Evolutionary conservation across 371 early-diverging fungal species (phyloP).

Genomic region (Mucor lusitanicus): DNA sequence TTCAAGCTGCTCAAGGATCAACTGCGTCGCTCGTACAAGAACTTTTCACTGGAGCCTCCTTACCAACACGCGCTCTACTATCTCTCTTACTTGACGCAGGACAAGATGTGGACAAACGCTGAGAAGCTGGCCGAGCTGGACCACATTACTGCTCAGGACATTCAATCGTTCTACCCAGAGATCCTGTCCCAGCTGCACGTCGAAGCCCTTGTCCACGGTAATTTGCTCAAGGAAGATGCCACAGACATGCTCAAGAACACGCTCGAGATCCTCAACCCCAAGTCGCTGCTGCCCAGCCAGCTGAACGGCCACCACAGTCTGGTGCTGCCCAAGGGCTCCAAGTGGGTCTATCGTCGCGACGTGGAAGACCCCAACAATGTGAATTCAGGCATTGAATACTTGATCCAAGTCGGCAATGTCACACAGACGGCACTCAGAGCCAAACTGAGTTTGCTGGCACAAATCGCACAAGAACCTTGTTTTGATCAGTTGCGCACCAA

Average conservation of each 20-base stretch:
- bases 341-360: constrained; percentile 63
- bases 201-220: constrained; percentile 86
- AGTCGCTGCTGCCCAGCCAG: constrained; percentile 63
- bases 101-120: constrained; percentile 79
- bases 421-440: constrained; percentile 62
- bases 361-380: constrained; percentile 80
- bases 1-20: constrained; percentile 77
- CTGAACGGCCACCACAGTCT: constrained; percentile 64
- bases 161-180: constrained; percentile 73
- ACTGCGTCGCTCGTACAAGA: constrained; percentile 68
- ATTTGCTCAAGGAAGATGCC: constrained; percentile 69
- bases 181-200: constrained; percentile 71
- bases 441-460: constrained; percentile 68
- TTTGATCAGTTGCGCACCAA: constrained; percentile 94
- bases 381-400: constrained; percentile 87
- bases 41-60: constrained; percentile 74
- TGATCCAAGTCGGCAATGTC: constrained; percentile 66
- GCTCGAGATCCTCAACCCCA: constrained; percentile 56
- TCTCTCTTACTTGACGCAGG: constrained; percentile 74
- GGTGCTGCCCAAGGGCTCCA: constrained; percentile 62
- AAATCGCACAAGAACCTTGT: constrained; percentile 85
- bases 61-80: constrained; percentile 81
- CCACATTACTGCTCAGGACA: constrained; percentile 67
- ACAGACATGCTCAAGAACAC: constrained; percentile 59
- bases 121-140: constrained; percentile 70